Conservation (phyloP, 2,329 filamentous ascomycete species). For the Ophiostoma pallidulum region DNA sequence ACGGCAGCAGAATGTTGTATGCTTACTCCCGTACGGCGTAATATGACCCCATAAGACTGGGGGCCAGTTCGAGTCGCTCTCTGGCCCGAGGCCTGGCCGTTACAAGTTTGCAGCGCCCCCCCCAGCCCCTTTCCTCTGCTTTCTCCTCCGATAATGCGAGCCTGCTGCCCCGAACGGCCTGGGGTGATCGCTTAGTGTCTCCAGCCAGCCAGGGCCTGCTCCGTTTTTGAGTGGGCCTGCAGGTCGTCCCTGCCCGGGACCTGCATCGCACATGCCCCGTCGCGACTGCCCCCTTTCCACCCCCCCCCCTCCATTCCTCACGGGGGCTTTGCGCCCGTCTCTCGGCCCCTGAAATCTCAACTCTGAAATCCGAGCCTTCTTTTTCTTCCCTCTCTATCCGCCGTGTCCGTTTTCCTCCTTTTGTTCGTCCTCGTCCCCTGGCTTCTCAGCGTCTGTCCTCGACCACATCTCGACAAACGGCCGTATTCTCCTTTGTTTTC, state of each 20-base stretch:
- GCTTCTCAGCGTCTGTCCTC: neutral
- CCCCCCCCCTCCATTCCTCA: constrained; percentile 7
- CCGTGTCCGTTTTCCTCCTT: neutral
- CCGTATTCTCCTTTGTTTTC: neutral
- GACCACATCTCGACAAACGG: neutral
- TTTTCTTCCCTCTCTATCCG: neutral
- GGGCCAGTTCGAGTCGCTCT: too few relatives aligned
- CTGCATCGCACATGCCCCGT: neutral
- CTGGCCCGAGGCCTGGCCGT: too few relatives aligned
- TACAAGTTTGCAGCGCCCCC: too few relatives aligned
- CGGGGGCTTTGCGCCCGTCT: constrained; percentile 6
- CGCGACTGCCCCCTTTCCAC: constrained; percentile 2
- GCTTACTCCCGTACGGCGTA: too few relatives aligned
- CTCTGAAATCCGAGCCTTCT: too few relatives aligned
- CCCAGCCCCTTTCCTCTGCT: too few relatives aligned
- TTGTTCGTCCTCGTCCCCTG: neutral
- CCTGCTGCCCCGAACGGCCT: neutral
- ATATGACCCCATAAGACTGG: too few relatives aligned
- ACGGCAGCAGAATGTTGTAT: too few relatives aligned
- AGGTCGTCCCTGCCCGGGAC: constrained; percentile 3
- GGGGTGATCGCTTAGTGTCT: neutral
- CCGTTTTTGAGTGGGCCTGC: neutral
- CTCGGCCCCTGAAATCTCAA: constrained; percentile 4
- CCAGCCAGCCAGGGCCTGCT: neutral
- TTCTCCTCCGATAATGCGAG: too few relatives aligned